Evolutionary conservation across 352 stramenopile species (phyloP).

Genomic region (Pythium pectinolyticum): DNA sequence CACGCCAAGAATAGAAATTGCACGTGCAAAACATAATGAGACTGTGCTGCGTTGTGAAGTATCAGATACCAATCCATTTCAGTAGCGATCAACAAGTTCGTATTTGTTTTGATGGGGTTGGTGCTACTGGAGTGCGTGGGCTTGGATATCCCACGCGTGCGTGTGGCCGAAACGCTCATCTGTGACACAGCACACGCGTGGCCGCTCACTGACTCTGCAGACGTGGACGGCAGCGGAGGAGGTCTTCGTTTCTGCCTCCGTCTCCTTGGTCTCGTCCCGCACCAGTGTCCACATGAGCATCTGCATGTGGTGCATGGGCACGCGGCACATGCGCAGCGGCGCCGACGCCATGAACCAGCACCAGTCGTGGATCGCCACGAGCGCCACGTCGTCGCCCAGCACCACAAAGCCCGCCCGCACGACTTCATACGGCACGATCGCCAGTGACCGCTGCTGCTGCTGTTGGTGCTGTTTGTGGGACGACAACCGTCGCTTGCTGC

Average conservation of each 20-base stretch:
- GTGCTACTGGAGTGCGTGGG: neutral
- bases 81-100: too few relatives aligned
- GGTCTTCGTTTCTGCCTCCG: too few relatives aligned
- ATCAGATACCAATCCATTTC: too few relatives aligned
- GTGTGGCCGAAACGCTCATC: conserved; percentile 12
- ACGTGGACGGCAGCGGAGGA: too few relatives aligned
- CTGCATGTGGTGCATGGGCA: conserved; percentile 14
- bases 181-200: conserved; percentile 14
- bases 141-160: conserved; percentile 19
- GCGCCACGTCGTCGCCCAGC: conserved; percentile 11
- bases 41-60: too few relatives aligned
- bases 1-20: too few relatives aligned
- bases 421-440: conserved; percentile 20
- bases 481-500: too few relatives aligned
- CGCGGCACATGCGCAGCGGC: conserved; percentile 7
- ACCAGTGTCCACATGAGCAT: conserved; percentile 16
- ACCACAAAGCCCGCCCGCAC: conserved; percentile 16
- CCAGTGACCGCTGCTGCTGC: neutral
- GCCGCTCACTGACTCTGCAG: conserved; percentile 10
- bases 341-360: conserved; percentile 16
- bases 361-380: conserved; percentile 25
- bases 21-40: too few relatives aligned
- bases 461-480: too few relatives aligned
- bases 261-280: neutral
- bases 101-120: too few relatives aligned